A percentile compares a stretch with the other conserved stretches of the same genome.
phyloP scores from a whole-genome alignment of 2,329 filamentous ascomycete species.

The Thelonectria discophora region DNA sequence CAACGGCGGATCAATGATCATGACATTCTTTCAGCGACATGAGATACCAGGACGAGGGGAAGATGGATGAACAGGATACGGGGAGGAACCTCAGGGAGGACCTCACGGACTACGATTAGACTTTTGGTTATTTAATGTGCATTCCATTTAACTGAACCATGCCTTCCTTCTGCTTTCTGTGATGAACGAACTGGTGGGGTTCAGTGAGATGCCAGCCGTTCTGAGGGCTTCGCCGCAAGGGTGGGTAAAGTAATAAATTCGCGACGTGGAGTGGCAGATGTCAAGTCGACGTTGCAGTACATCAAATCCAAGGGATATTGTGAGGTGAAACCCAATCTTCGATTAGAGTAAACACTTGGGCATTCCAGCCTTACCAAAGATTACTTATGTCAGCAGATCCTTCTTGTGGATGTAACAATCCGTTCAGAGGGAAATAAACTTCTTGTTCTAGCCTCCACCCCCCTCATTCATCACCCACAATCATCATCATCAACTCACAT shows the following conservation, averaged over 20 bases:
- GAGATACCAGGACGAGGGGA: conserved; percentile 10
- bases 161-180: neutral
- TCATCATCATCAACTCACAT: too few relatives aligned
- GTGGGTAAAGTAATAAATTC: neutral
- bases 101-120: neutral
- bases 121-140: neutral
- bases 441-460: neutral
- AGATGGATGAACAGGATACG: neutral
- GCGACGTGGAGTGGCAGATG: neutral
- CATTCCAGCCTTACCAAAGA: too few relatives aligned
- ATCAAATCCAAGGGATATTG: neutral
- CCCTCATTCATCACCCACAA: too few relatives aligned
- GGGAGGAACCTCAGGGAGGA: neutral
- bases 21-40: conserved; percentile 37
- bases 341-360: too few relatives aligned
- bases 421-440: neutral
- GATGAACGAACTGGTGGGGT: neutral
- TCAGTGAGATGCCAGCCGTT: neutral
- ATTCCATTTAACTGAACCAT: neutral
- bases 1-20: conserved; percentile 39
- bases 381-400: neutral
- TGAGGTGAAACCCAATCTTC: neutral
- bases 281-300: neutral
- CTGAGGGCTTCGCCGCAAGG: neutral
- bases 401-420: neutral